These are phyloP conservation scores for Candida sp. DNA, from an alignment of 1,139 yeast genomes.

Conservation along the genomic window DNA sequence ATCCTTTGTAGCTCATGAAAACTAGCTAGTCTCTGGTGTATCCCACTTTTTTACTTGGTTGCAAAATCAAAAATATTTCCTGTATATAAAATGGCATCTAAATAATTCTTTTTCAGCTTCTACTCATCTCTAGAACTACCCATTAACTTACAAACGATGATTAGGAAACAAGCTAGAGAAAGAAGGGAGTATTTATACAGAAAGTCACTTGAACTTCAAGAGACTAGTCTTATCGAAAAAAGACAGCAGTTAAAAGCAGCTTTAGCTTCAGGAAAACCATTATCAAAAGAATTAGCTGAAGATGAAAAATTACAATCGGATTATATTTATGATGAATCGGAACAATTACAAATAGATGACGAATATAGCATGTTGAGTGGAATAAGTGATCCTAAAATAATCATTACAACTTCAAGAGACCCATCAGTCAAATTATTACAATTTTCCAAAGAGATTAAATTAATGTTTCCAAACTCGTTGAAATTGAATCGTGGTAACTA, in stretches of 20 bases:
- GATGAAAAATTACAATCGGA: constrained; percentile 79
- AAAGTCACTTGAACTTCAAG: constrained; percentile 87
- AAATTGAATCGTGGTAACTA: constrained; percentile 93
- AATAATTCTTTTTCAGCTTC: neutral
- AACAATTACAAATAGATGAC: constrained; percentile 64
- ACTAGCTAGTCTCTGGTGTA: too few species aligned
- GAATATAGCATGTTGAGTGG: constrained; percentile 90
- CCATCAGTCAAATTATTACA: constrained; percentile 85
- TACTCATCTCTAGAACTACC: neutral
- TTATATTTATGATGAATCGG: constrained; percentile 79
- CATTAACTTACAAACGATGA: constrained; percentile 27
- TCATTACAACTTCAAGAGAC: constrained; percentile 91
- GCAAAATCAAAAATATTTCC: neutral
- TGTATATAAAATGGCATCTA: neutral
- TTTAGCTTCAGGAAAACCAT: constrained; percentile 85
- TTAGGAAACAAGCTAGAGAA: constrained; percentile 93
- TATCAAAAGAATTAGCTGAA: constrained; percentile 87
- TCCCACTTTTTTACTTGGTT: neutral
- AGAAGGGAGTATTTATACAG: constrained; percentile 90
- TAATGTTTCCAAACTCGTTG: constrained; percentile 85
- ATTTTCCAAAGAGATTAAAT: constrained; percentile 87
- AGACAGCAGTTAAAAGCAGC: constrained; percentile 86
- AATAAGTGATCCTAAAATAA: constrained; percentile 84
- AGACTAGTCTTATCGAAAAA: constrained; percentile 79
- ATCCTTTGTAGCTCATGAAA: too few species aligned